Percentiles rank a stretch among this genome's conserved stretches.
These are phyloP conservation scores for Trichophyton verrucosum DNA, from an alignment of 2,329 filamentous ascomycete genomes.

Conservation along the genomic window DNA sequence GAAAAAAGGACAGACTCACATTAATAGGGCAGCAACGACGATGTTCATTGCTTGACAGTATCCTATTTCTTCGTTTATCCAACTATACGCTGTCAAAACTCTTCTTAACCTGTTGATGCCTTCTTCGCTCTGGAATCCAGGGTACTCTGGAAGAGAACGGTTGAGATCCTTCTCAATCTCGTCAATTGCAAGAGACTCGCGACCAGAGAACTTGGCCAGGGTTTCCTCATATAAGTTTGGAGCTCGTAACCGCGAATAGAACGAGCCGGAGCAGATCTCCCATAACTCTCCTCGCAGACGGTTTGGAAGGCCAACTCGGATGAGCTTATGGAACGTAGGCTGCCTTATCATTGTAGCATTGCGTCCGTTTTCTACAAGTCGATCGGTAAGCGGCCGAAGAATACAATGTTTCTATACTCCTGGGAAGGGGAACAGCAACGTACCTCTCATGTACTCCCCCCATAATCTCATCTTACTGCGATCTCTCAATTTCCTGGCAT, in stretches of 20 bases:
- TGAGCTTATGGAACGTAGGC: conserved; percentile 94
- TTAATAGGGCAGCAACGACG: conserved; percentile 90
- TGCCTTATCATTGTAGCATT: conserved; percentile 87
- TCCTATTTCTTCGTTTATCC: conserved; percentile 88
- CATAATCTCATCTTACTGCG: conserved; percentile 94
- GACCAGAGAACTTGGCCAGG: conserved; percentile 66
- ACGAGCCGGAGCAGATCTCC: conserved; percentile 85
- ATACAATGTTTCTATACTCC: not conserved
- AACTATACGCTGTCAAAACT: conserved; percentile 93
- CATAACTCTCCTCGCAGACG: conserved; percentile 85
- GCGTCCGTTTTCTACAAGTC: conserved; percentile 65
- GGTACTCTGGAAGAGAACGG: conserved; percentile 89
- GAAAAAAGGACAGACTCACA: conserved; percentile 43
- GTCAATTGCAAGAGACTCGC: conserved; percentile 88
- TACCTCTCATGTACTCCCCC: conserved; percentile 76
- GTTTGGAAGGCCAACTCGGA: conserved; percentile 89
- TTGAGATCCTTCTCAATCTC: conserved; percentile 99
- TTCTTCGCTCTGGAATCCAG: conserved; percentile 91
- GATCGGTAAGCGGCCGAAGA: conserved; percentile 5
- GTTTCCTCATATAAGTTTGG: conserved; percentile 77
- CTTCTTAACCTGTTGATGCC: conserved; percentile 80
- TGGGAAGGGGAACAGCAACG: not conserved
- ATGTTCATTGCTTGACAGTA: conserved; percentile 99
- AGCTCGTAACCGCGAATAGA: conserved; percentile 76
- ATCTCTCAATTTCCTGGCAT: conserved; percentile 85